Evolutionary conservation across 164 flowering plant genomes (phyloP), one percentile per base, ranked within the genome.

Genomic region (Amborella trichopoda): DNA sequence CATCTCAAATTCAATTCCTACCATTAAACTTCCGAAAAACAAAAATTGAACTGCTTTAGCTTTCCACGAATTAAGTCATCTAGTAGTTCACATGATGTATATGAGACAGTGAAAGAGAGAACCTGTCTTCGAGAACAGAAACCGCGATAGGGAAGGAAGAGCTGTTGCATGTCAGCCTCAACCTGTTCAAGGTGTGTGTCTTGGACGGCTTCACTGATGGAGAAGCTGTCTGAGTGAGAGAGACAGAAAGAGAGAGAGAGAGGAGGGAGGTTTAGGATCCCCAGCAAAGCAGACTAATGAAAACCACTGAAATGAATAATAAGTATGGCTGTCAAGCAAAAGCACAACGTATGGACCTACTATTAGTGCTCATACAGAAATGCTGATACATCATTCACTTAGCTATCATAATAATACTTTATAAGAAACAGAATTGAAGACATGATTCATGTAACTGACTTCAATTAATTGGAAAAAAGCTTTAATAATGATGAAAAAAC

Each of bases 111-210:
- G 41, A 37, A 21, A 37, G 41, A 37, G 41, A 37, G 5, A 37
- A 64, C 68, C 56, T 43, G 54, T 55, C 49, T 65, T 1, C 69
- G 60, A 16, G 66, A 62, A 39, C 65, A 66, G 28, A 48, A 56
- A 19, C 66, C 63, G 4, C 65, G 62, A 26, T 26, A 66, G 3
- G 66, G 55, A 23, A 57, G 62, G 42, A 51, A 65, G 37, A 65
- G 47, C 18, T 52, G 58, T 24, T 48, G 50, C 27, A 50, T 46
- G 1, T 56, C 64, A 6, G 44, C 30, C 14, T 65, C 65, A 16
- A 16, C 4, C 12, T 28, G 54, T 12, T 48, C 50, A 19, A 40
- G 22, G 6, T 16, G 20, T 2, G 50, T 16, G 27, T 47, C 53
- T 11, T 40, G 37, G 43, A 11, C 38, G 8, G 21, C 28, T 1